phyloP scores from a whole-genome alignment of 163 green algal species.

The Scenedesmus sp. region DNA sequence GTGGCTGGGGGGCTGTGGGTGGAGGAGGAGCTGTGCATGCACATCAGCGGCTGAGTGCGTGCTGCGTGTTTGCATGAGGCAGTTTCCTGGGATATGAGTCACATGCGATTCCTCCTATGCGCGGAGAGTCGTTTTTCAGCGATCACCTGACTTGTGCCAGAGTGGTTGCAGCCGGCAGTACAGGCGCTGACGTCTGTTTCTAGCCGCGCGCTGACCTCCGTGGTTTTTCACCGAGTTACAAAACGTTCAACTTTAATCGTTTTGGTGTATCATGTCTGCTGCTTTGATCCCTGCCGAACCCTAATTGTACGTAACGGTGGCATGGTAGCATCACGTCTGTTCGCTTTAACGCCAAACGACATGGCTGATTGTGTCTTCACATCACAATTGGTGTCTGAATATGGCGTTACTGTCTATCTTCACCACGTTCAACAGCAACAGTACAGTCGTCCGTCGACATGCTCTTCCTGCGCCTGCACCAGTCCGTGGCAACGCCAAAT shows the following conservation, averaged over 20 bases:
- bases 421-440: not conserved
- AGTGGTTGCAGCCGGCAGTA: not conserved
- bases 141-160: too few species aligned
- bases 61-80: not conserved
- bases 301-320: constrained; percentile 3
- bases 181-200: not conserved
- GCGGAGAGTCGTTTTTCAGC: not conserved
- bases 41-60: not conserved
- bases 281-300: not conserved
- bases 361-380: too few species aligned
- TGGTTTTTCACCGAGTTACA: too few species aligned
- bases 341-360: not conserved
- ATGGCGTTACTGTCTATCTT: not conserved
- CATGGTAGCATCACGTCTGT: not conserved
- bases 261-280: not conserved
- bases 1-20: not conserved
- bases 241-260: too few species aligned
- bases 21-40: not conserved
- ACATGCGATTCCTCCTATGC: too few species aligned
- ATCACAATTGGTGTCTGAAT: too few species aligned
- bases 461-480: not conserved
- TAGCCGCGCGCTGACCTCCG: not conserved
- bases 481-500: not conserved
- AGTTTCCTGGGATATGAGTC: not conserved
- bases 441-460: not conserved